Conservation (phyloP, 768 basidiomycete genomes). For the Pleurotus cornucopiae region DNA sequence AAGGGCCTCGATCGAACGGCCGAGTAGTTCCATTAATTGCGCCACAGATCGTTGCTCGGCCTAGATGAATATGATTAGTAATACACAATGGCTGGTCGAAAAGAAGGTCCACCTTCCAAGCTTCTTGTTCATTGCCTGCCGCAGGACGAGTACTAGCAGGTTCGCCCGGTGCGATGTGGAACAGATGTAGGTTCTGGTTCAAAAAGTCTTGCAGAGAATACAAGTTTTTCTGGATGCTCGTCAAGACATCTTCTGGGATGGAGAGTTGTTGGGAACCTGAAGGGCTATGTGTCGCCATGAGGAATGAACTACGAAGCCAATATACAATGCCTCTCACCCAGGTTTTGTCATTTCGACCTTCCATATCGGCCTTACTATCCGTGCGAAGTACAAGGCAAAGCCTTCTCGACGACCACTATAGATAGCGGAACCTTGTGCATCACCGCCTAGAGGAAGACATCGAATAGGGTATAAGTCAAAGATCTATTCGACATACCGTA, state of each 20-base stretch:
- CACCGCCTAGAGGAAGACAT: conserved; percentile 33
- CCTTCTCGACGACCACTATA: conserved; percentile 91
- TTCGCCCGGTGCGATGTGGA: conserved; percentile 72
- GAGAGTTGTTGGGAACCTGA: conserved; percentile 52
- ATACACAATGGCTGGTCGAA: not conserved
- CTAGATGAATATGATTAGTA: conserved; percentile 30
- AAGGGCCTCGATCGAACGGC: conserved; percentile 88
- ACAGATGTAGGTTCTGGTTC: conserved; percentile 79
- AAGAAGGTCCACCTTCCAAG: conserved; percentile 66
- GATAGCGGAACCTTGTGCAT: conserved; percentile 66
- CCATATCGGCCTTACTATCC: conserved; percentile 87
- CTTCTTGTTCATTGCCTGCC: conserved; percentile 72
- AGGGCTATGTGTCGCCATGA: conserved; percentile 23
- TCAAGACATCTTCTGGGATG: conserved; percentile 56
- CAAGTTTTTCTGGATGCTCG: conserved; percentile 77
- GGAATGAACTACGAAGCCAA: not conserved
- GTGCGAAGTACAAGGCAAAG: conserved; percentile 79
- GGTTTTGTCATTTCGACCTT: conserved; percentile 67
- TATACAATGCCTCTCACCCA: conserved; percentile 36
- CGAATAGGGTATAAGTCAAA: not conserved
- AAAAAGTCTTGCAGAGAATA: conserved; percentile 72
- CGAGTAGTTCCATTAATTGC: conserved; percentile 71
- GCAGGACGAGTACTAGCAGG: conserved; percentile 51
- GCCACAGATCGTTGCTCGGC: conserved; percentile 80
- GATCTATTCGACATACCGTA: conserved; percentile 47